Conservation (phyloP, 495 filamentous ascomycete species). For the Daldinia loculata region DNA sequence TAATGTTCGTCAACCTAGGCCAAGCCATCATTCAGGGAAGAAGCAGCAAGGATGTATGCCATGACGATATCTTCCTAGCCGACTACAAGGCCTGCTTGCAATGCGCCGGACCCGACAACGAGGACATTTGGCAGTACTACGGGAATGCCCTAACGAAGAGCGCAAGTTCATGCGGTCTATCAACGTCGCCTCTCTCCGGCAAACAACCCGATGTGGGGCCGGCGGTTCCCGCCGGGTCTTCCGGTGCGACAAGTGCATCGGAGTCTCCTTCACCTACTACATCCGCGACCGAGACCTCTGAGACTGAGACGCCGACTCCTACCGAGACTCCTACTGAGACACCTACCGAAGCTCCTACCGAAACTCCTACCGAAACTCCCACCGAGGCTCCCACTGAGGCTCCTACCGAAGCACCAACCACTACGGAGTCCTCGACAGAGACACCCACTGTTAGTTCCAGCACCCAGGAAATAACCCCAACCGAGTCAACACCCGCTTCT, state of each 20-base stretch:
- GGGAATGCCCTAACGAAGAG: slow-evolving; percentile 48
- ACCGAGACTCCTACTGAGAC: background rate
- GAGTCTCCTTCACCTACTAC: slow-evolving; percentile 9
- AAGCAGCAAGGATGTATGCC: slow-evolving; percentile 49
- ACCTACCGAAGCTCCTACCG: background rate
- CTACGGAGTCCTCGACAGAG: background rate
- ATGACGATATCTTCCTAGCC: slow-evolving; percentile 51
- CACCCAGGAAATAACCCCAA: slow-evolving; percentile 3
- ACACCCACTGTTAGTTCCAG: slow-evolving; percentile 5
- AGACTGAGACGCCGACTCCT: slow-evolving; percentile 5
- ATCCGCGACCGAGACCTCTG: slow-evolving; percentile 3
- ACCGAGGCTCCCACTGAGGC: background rate
- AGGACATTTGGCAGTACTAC: slow-evolving; percentile 57
- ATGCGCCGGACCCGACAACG: slow-evolving; percentile 55
- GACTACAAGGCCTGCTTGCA: slow-evolving; percentile 55
- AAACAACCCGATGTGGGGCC: slow-evolving; percentile 38
- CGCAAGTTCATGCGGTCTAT: slow-evolving; percentile 52
- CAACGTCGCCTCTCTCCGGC: slow-evolving; percentile 50
- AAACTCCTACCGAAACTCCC: background rate
- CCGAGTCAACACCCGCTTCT: background rate
- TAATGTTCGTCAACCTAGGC: slow-evolving; percentile 41
- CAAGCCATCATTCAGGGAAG: slow-evolving; percentile 52
- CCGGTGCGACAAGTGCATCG: slow-evolving; percentile 1
- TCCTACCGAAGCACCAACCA: slow-evolving; percentile 8
- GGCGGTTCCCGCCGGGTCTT: slow-evolving; percentile 29